Conservation (phyloP, 2,329 filamentous ascomycete species). For the Geoglossum cookeanum region DNA sequence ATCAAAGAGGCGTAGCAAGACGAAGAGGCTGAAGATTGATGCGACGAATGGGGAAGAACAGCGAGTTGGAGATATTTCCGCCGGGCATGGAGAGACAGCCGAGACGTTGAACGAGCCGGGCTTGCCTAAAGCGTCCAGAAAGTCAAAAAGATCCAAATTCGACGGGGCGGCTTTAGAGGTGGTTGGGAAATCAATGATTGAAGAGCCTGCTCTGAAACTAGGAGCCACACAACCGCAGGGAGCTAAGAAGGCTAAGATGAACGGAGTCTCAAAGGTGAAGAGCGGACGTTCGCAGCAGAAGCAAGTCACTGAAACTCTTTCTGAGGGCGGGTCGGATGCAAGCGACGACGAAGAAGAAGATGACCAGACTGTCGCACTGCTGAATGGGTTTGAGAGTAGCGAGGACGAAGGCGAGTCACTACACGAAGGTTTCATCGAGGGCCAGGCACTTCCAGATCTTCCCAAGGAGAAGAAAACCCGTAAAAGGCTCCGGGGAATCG, state of each 20-base stretch:
- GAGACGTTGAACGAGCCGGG: neutral
- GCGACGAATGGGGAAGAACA: neutral
- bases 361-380: conserved; percentile 30
- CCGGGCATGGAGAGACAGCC: neutral
- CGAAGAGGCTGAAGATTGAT: neutral
- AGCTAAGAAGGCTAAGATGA: conserved; percentile 4
- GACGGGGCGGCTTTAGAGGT: neutral
- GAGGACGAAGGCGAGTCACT: conserved; percentile 14
- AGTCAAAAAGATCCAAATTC: neutral
- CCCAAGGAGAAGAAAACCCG: conserved; percentile 17
- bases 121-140: neutral
- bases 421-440: conserved; percentile 18
- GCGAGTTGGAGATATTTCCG: conserved; percentile 6
- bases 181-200: neutral
- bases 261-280: conserved; percentile 6
- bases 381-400: conserved; percentile 31
- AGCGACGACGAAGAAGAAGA: conserved; percentile 16
- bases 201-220: conserved; percentile 16
- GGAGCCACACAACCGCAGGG: conserved; percentile 16
- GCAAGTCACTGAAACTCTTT: neutral
- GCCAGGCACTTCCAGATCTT: conserved; percentile 17
- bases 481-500: conserved; percentile 14
- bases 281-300: conserved; percentile 2
- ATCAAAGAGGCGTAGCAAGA: neutral
- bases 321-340: neutral